Evolutionary conservation across 805 yeast species (phyloP).

Genomic region (Saturnispora saitoi): DNA sequence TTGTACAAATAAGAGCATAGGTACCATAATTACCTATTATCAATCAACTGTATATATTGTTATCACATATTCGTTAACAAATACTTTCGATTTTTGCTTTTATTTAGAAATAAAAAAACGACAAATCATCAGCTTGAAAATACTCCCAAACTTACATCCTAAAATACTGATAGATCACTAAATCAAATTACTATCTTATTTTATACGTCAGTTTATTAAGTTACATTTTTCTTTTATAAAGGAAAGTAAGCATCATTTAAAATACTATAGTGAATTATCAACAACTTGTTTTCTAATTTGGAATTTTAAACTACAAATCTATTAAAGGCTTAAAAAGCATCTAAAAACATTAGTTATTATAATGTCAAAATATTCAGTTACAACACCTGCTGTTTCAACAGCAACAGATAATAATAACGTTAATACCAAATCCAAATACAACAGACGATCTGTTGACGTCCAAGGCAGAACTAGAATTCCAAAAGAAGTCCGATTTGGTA

Average conservation of each 20-base stretch:
- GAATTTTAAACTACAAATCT: no score
- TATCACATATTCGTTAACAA: no score
- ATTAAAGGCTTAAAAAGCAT: neutral
- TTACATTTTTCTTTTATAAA: neutral
- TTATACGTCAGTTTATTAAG: neutral
- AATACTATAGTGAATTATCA: neutral
- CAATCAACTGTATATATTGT: no score
- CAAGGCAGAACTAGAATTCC: conserved; percentile 22
- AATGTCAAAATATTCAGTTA: neutral
- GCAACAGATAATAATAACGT: neutral
- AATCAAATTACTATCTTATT: neutral
- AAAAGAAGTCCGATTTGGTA: conserved; percentile 78
- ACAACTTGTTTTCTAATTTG: no score
- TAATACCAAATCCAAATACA: neutral
- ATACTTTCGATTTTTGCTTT: no score
- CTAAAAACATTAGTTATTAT: neutral
- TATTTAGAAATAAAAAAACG: no score
- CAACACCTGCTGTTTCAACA: neutral
- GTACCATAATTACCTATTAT: no score
- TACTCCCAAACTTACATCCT: neutral
- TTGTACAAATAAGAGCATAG: no score
- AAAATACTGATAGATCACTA: neutral
- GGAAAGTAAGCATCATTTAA: neutral
- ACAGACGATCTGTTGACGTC: conserved; percentile 8
- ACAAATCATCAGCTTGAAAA: no score